Evolutionary conservation across 2,329 filamentous ascomycete genomes (phyloP).

Genomic region (Seiridium unicorne): DNA sequence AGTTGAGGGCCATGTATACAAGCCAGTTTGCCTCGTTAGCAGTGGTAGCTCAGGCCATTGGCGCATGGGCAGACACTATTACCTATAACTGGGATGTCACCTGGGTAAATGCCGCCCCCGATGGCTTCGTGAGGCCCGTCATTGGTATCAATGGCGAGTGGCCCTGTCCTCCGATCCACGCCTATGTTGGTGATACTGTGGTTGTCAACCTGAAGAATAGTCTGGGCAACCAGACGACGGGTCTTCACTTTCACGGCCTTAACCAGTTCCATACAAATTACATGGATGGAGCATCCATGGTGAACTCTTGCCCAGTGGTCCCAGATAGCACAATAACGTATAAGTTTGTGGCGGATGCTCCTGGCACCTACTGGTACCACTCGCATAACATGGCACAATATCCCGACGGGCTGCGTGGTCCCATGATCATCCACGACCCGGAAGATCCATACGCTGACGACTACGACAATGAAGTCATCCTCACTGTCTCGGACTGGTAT

Average conservation of each 20-base stretch:
- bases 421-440: constrained; percentile 59
- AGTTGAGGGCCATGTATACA: not conserved
- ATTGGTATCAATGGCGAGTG: constrained; percentile 67
- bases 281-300: constrained; percentile 59
- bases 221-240: constrained; percentile 50
- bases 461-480: constrained; percentile 57
- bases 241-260: constrained; percentile 61
- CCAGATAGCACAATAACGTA: constrained; percentile 55
- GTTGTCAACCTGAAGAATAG: constrained; percentile 48
- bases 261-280: constrained; percentile 54
- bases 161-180: constrained; percentile 60
- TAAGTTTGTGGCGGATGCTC: constrained; percentile 45
- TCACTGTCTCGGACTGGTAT: constrained; percentile 59
- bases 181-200: constrained; percentile 50
- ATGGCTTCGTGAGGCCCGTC: constrained; percentile 55
- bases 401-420: constrained; percentile 63
- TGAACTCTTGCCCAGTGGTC: constrained; percentile 56
- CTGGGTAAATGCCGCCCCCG: constrained; percentile 61
- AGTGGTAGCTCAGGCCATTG: constrained; percentile 16
- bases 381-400: constrained; percentile 65
- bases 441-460: constrained; percentile 48
- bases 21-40: constrained; percentile 10
- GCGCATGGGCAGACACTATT: constrained; percentile 39
- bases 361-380: constrained; percentile 57
- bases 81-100: constrained; percentile 59